Evolutionary conservation across 2,329 filamentous ascomycete species (phyloP).

Genomic region (Trichoderma semiorbis): DNA sequence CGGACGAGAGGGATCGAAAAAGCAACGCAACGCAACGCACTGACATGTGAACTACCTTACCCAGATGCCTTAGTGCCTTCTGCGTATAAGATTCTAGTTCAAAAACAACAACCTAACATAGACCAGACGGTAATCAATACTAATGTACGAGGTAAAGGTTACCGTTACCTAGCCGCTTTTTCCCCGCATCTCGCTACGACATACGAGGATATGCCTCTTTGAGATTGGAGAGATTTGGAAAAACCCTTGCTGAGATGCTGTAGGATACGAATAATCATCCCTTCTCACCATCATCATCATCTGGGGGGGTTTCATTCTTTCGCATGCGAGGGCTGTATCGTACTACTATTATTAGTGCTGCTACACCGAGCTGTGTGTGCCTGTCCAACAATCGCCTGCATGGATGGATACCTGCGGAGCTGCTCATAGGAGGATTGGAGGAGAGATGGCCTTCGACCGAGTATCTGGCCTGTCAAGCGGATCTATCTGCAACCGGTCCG

Average conservation of each 20-base stretch:
- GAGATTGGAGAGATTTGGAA: neutral
- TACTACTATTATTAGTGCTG: neutral
- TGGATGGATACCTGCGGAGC: neutral
- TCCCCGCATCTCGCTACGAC: slow-evolving; percentile 3
- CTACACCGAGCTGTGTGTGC: neutral
- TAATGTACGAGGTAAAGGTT: neutral
- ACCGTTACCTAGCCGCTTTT: neutral
- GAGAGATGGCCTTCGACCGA: neutral
- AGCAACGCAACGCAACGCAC: neutral
- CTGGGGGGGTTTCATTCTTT: neutral
- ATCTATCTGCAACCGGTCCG: neutral
- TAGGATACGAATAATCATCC: neutral
- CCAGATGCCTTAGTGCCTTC: neutral
- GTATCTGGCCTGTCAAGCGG: neutral
- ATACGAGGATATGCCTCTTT: neutral
- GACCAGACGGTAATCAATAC: too few species aligned
- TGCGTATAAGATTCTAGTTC: neutral
- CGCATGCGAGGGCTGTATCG: neutral
- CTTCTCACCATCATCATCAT: neutral
- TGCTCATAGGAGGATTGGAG: neutral
- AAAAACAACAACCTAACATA: too few species aligned
- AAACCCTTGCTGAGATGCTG: neutral
- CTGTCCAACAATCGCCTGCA: neutral
- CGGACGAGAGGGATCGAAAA: neutral
- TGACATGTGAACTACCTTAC: neutral